A percentile compares a stretch with the other conserved stretches of the same genome.
phyloP scores from a whole-genome alignment of 306 rosid species.

The Trifolium pratense region DNA sequence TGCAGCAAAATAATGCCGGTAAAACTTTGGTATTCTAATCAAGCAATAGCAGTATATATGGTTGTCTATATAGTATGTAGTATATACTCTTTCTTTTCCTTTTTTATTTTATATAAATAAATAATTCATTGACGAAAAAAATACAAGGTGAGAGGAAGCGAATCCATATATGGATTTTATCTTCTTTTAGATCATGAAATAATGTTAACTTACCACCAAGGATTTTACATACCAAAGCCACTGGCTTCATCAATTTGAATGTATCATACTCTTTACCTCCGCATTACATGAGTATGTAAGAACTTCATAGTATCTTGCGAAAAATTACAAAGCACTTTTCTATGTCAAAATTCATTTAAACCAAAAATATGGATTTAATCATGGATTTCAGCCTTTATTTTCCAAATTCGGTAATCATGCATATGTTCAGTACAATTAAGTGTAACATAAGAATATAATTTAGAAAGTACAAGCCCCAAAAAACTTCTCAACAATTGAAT shows the following conservation, averaged over 20 bases:
- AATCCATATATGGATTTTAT: conserved; percentile 16
- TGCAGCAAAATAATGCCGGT: conserved; percentile 27
- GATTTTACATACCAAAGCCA: conserved; percentile 27
- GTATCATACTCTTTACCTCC: conserved; percentile 30
- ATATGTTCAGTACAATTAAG: conserved; percentile 13
- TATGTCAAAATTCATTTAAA: conserved; percentile 26
- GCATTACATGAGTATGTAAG: conserved; percentile 4
- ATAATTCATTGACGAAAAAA: conserved; percentile 11
- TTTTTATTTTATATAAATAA: background rate
- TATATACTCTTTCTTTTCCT: conserved; percentile 1
- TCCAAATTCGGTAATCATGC: conserved; percentile 9
- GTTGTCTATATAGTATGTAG: conserved; percentile 4
- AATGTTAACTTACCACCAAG: conserved; percentile 10
- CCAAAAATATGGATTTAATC: conserved; percentile 25
- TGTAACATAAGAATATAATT: conserved; percentile 12
- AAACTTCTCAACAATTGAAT: conserved; percentile 35
- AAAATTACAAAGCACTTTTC: conserved; percentile 27
- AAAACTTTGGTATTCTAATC: background rate
- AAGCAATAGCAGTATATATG: conserved; percentile 33
- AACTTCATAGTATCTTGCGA: conserved; percentile 21
- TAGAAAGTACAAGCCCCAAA: conserved; percentile 22
- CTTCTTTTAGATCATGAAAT: conserved; percentile 33
- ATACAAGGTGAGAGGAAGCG: conserved; percentile 1
- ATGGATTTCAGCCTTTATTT: conserved; percentile 22
- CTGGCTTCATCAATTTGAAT: conserved; percentile 24